These are phyloP conservation scores for Xylogone sp. DNA, from an alignment of 2,329 filamentous ascomycete species.

Conservation along the genomic window DNA sequence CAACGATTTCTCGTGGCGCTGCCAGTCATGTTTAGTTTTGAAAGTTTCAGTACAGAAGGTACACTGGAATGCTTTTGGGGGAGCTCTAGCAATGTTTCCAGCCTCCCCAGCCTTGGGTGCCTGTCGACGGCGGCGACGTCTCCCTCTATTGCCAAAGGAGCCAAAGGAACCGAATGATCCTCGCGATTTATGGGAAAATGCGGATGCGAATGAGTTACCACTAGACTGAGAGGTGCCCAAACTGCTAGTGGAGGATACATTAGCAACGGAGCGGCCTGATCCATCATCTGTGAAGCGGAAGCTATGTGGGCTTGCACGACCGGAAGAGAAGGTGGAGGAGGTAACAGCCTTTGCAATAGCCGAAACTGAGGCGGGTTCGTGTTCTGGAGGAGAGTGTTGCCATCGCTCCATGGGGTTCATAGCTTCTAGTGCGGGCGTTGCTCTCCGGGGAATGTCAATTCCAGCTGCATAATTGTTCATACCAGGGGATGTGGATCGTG, in stretches of 20 bases:
- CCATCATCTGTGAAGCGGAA: conserved; percentile 58
- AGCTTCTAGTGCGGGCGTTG: conserved; percentile 49
- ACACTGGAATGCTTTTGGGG: conserved; percentile 50
- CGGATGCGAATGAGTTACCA: conserved; percentile 53
- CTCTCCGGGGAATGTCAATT: conserved; percentile 68
- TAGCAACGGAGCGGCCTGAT: conserved; percentile 53
- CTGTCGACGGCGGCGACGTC: conserved; percentile 25
- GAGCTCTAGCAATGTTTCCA: conserved; percentile 39
- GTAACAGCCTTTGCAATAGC: conserved; percentile 60
- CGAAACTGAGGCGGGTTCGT: conserved; percentile 62
- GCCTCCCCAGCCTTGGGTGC: conserved; percentile 36
- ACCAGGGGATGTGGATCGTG: conserved; percentile 65
- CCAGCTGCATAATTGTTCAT: conserved; percentile 56
- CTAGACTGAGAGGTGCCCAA: conserved; percentile 59
- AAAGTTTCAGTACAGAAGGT: conserved; percentile 68
- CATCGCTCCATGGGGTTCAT: conserved; percentile 66
- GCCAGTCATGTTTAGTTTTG: conserved; percentile 66
- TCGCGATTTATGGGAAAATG: conserved; percentile 54
- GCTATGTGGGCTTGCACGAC: conserved; percentile 54
- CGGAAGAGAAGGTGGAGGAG: conserved; percentile 48
- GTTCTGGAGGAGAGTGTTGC: conserved; percentile 64
- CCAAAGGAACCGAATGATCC: conserved; percentile 42
- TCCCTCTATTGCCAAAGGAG: conserved; percentile 22
- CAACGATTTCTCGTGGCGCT: conserved; percentile 66
- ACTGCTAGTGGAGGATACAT: conserved; percentile 57